Evolutionary conservation across 202 grass and related monocot species (phyloP), one percentile per base, ranked within the genome.

Genomic region (Cymbopogon flexuosus): DNA sequence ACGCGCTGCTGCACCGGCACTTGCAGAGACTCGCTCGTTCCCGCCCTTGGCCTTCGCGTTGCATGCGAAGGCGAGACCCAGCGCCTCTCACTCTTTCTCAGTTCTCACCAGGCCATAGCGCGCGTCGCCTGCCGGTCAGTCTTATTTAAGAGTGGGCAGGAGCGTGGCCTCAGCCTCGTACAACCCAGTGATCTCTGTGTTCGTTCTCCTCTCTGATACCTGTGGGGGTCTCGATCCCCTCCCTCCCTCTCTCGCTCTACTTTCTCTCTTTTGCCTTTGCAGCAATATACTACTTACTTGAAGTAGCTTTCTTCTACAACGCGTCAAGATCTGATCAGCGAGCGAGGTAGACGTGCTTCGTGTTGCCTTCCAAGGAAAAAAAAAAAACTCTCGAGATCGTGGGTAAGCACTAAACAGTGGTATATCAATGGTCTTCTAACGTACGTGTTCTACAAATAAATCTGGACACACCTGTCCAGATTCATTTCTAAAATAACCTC

Each of bases 71-170:
- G n/a, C n/a, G n/a, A n/a, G n/a, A n/a, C n/a, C n/a, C n/a, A n/a
- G n/a, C n/a, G n/a, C n/a, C n/a, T n/a, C 45, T 10, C 8, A 47
- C 29, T 36, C 24, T 6, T 52, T 45, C 5, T 30, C 31, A 3
- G 31, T 33, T 42, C 36, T 37, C 36, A 1, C 42, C 5, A 1
- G 8, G 9, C 16, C 13, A 24, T 29, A 52, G 82, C 42, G 56
- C 34, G 75, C 6, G 60, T 63, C 76, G 33, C 57, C 46, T 60
- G 57, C 22, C 11, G 34, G 22, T 59, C 65, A n/a, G 65, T 77
- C 81, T 54, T 85, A 79, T 73, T 73, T 79, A 85, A 85, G 83
- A 85, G 75, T 42, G 74, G 65, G 40, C 15, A 3, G 64, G 8
- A 33, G 29, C 12, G 5, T n/a, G n/a, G 1, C 56, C 30, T 51